A percentile compares a stretch with the other conserved stretches of the same genome.
phyloP scores from a whole-genome alignment of 2,329 filamentous ascomycete species.

The Colletotrichum caudatum region DNA sequence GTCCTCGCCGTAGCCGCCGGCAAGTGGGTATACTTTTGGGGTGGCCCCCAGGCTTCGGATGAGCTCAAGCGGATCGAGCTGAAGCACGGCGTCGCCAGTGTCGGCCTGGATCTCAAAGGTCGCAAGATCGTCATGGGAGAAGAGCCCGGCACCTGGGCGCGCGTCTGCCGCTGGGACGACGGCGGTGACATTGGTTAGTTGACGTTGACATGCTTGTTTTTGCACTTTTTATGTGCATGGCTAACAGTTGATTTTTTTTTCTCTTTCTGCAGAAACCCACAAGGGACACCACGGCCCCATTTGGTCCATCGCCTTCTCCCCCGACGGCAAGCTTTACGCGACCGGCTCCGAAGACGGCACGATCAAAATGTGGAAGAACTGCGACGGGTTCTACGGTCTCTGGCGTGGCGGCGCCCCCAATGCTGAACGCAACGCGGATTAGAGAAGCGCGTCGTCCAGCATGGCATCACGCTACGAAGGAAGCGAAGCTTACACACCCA shows the following conservation, averaged over 20 bases:
- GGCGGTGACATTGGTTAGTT: conserved; percentile 79
- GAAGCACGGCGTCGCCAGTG: conserved; percentile 88
- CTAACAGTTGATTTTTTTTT: conserved; percentile 10
- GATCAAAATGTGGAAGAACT: conserved; percentile 90
- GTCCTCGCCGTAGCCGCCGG: conserved; percentile 93
- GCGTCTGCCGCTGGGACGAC: conserved; percentile 89
- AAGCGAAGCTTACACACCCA: conserved; percentile 18
- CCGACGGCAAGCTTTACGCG: conserved; percentile 94
- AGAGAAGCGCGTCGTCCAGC: conserved; percentile 39
- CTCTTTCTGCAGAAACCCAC: conserved; percentile 75
- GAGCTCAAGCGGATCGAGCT: conserved; percentile 84
- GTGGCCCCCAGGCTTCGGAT: conserved; percentile 76
- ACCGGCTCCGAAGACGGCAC: conserved; percentile 98
- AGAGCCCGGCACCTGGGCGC: conserved; percentile 95
- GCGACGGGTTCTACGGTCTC: conserved; percentile 72
- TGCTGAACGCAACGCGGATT: conserved; percentile 37
- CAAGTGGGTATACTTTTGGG: conserved; percentile 93
- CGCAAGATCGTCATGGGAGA: conserved; percentile 91
- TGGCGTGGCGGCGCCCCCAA: conserved; percentile 64
- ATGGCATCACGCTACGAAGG: conserved; percentile 32
- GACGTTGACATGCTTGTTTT: background rate
- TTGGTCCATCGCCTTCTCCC: conserved; percentile 95
- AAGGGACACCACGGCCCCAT: conserved; percentile 98
- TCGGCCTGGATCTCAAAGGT: conserved; percentile 84
- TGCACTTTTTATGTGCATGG: conserved; percentile 12